Conservation (phyloP, 495 filamentous ascomycete genomes). For the Tuber magnatum region DNA sequence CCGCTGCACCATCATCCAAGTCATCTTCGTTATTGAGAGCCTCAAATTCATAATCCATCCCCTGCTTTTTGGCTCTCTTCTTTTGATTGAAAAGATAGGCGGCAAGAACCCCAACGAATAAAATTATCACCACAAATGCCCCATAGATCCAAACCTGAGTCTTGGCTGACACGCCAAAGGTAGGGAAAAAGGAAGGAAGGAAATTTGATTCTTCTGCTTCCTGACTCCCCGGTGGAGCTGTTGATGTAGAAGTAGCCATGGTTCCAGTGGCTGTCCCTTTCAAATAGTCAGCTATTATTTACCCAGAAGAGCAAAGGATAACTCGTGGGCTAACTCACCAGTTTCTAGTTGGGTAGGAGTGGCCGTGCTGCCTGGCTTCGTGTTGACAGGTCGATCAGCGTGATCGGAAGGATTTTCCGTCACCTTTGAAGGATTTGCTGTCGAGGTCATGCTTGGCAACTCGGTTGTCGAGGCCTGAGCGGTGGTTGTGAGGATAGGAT, state of each 20-base stretch:
- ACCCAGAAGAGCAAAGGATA: neutral
- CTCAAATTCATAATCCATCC: slow-evolving; percentile 92
- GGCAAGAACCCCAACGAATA: slow-evolving; percentile 74
- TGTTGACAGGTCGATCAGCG: slow-evolving; percentile 66
- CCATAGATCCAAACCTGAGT: slow-evolving; percentile 96
- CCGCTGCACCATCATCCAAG: slow-evolving; percentile 47
- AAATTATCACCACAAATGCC: slow-evolving; percentile 67
- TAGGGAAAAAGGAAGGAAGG: slow-evolving; percentile 83
- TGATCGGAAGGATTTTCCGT: slow-evolving; percentile 59
- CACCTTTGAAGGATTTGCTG: slow-evolving; percentile 6
- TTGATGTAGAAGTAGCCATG: neutral
- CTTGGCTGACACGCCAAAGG: slow-evolving; percentile 82
- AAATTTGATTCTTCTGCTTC: slow-evolving; percentile 49
- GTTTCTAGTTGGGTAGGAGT: slow-evolving; percentile 13
- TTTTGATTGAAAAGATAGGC: slow-evolving; percentile 73
- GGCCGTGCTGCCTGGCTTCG: slow-evolving; percentile 13
- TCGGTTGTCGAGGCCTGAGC: slow-evolving; percentile 44
- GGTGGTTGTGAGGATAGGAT: slow-evolving; percentile 43
- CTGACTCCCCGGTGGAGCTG: neutral
- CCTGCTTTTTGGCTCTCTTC: slow-evolving; percentile 62
- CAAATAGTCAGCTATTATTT: neutral
- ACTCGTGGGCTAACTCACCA: slow-evolving; percentile 16
- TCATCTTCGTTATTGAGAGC: slow-evolving; percentile 78
- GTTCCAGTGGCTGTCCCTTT: neutral
- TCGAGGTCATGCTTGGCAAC: slow-evolving; percentile 23